These are phyloP conservation scores for Polyporus tsugae DNA, from an alignment of 1,284 basidiomycete genomes.

Conservation along the genomic window DNA sequence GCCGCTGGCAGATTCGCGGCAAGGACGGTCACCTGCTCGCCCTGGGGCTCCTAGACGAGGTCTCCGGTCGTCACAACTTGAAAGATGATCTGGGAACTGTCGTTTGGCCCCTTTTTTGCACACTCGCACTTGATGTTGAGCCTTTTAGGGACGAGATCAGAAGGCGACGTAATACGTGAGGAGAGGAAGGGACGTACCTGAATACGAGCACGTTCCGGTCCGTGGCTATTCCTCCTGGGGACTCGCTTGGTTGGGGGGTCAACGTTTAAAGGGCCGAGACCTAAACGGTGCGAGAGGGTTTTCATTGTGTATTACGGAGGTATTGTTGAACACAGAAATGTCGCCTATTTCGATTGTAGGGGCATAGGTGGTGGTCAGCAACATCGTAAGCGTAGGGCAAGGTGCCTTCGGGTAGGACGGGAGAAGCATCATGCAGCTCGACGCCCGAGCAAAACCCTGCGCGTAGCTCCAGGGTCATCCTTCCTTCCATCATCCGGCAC, in stretches of 20 bases:
- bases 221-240: not conserved
- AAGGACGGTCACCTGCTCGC: slow-evolving; percentile 78
- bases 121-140: slow-evolving; percentile 3
- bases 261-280: slow-evolving; percentile 4
- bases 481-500: not conserved
- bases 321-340: slow-evolving; percentile 91
- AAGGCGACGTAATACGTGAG: too few species aligned
- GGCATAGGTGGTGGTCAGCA: slow-evolving; percentile 58
- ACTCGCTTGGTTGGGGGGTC: slow-evolving; percentile 6
- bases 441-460: not conserved
- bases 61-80: slow-evolving; percentile 77
- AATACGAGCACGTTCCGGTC: slow-evolving; percentile 1
- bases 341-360: slow-evolving; percentile 94
- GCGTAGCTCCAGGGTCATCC: not conserved
- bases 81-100: slow-evolving; percentile 24
- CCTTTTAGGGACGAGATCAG: not conserved
- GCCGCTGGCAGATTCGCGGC: slow-evolving; percentile 65
- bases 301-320: slow-evolving; percentile 7
- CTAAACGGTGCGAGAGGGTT: not conserved
- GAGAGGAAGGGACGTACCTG: not conserved
- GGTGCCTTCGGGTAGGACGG: not conserved
- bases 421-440: not conserved
- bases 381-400: not conserved
- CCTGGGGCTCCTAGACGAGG: slow-evolving; percentile 85
- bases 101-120: slow-evolving; percentile 3